phyloP scores from a whole-genome alignment of 768 basidiomycete genomes.

The Vishniacozyma victoriae region DNA sequence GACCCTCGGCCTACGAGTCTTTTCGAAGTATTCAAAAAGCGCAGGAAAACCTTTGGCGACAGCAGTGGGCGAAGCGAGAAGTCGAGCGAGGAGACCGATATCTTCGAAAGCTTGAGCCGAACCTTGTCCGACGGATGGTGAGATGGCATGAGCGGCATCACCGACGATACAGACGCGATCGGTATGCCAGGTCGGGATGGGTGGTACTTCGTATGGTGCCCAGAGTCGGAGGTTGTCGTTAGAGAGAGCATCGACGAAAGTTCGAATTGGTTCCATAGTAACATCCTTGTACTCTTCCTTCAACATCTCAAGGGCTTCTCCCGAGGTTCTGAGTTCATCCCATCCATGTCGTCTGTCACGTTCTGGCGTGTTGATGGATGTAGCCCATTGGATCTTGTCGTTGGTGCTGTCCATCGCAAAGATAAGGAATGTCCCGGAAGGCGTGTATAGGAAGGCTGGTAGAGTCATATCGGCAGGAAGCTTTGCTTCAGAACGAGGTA shows the following conservation, averaged over 20 bases:
- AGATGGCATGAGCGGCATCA: slow-evolving; percentile 2
- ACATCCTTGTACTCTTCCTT: slow-evolving; percentile 6
- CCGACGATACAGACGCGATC: slow-evolving; percentile 1
- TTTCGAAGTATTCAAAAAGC: background rate
- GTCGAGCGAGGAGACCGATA: slow-evolving; percentile 1
- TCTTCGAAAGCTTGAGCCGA: slow-evolving; percentile 5
- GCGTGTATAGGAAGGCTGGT: slow-evolving; percentile 11
- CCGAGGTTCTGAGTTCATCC: background rate
- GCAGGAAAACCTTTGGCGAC: background rate
- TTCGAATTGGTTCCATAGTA: slow-evolving; percentile 2
- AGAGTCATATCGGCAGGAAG: slow-evolving; percentile 3
- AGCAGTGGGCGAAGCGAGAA: background rate
- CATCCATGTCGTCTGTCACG: slow-evolving; percentile 2
- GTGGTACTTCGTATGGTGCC: slow-evolving; percentile 9
- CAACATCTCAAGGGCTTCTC: background rate
- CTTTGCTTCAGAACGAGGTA: slow-evolving; percentile 3
- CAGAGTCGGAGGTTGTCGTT: slow-evolving; percentile 6
- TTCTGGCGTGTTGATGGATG: background rate
- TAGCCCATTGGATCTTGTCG: slow-evolving; percentile 11
- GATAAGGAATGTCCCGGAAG: slow-evolving; percentile 9
- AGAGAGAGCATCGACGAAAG: slow-evolving; percentile 2
- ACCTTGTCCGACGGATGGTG: slow-evolving; percentile 3
- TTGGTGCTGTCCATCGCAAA: slow-evolving; percentile 6
- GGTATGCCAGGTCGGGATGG: slow-evolving; percentile 8
- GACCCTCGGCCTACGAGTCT: background rate